Evolutionary conservation across 208 protist genomes (phyloP).

Genomic region (Crithidia fasciculata): DNA sequence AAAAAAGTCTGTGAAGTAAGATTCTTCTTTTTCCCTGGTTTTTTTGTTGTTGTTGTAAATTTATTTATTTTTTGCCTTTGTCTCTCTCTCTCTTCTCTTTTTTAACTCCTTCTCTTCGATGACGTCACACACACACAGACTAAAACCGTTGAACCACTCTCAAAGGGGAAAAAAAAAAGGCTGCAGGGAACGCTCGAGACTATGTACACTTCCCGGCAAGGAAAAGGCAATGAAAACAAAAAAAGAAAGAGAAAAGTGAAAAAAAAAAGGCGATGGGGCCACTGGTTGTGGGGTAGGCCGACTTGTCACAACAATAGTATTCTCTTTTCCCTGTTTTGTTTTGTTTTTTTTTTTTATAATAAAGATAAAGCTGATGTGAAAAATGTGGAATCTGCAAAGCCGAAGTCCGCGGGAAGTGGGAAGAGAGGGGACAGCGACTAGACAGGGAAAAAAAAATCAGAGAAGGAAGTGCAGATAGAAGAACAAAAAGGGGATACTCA

Average conservation of each 20-base stretch:
- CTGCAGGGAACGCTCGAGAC: too few relatives aligned
- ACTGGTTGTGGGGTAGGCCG: background rate
- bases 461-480: background rate
- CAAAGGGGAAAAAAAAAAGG: constrained; percentile 13
- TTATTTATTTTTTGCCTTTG: constrained; percentile 12
- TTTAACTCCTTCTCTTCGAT: constrained; percentile 23
- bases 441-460: too few relatives aligned
- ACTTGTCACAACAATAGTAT: background rate
- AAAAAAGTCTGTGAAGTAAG: constrained; percentile 1
- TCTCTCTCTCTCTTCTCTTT: constrained; percentile 16
- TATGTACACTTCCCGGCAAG: too few relatives aligned
- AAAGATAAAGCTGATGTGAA: background rate
- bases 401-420: background rate
- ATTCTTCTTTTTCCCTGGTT: background rate
- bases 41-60: constrained; percentile 5
- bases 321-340: background rate
- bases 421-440: background rate
- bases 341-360: background rate
- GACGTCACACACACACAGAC: constrained; percentile 21
- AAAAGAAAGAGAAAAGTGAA: constrained; percentile 1
- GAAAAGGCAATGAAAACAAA: background rate
- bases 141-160: constrained; percentile 25
- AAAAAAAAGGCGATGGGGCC: background rate
- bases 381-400: too few relatives aligned
- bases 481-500: background rate